Conservation (phyloP, 1,139 yeast species). For the Pichia sp. region DNA sequence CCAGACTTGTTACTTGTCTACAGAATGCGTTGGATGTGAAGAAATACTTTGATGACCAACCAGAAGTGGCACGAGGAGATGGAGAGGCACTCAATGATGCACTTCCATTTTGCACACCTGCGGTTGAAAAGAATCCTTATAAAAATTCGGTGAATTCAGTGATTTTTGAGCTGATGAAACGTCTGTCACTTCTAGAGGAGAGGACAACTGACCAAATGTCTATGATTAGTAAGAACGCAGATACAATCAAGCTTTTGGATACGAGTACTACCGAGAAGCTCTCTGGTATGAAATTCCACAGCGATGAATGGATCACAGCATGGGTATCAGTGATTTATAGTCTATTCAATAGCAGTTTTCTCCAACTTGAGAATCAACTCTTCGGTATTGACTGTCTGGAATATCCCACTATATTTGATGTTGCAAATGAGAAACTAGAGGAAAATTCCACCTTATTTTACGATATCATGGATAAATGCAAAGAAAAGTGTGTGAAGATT, state of each 20-base stretch:
- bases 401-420: constrained; percentile 18
- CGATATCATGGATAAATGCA: constrained; percentile 18
- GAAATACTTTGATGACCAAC: constrained; percentile 7
- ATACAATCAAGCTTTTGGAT: constrained; percentile 5
- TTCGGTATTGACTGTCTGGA: constrained; percentile 20
- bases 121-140: background rate
- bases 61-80: constrained; percentile 1
- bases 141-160: constrained; percentile 5
- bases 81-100: background rate
- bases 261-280: constrained; percentile 5
- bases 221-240: constrained; percentile 5
- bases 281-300: constrained; percentile 8
- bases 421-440: constrained; percentile 15
- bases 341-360: constrained; percentile 19
- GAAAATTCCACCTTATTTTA: constrained; percentile 16
- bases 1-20: constrained; percentile 16
- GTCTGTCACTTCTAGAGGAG: constrained; percentile 9
- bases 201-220: constrained; percentile 1
- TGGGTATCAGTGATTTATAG: constrained; percentile 26
- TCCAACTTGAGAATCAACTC: constrained; percentile 20
- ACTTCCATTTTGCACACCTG: background rate
- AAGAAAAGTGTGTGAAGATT: constrained; percentile 17
- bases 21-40: constrained; percentile 14
- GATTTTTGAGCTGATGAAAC: constrained; percentile 16
- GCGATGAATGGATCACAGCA: constrained; percentile 19